Conservation (phyloP, 768 basidiomycete species). For the Astraeus odoratus region DNA sequence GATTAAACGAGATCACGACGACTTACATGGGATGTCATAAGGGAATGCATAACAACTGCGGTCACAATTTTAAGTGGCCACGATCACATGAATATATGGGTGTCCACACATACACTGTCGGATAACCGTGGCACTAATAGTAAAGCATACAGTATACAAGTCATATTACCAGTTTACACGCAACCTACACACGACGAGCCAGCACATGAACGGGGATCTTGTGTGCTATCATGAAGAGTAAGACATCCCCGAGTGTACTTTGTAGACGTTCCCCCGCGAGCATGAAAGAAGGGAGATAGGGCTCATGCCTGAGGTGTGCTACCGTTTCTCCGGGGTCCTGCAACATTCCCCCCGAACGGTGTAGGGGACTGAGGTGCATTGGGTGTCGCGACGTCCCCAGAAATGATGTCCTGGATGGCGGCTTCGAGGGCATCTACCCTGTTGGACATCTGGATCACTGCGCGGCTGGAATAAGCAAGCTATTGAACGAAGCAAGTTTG, state of each 20-base stretch:
- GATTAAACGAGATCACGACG: constrained; percentile 11
- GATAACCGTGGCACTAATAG: too few relatives aligned
- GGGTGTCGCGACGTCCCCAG: constrained; percentile 47
- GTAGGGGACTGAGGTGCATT: constrained; percentile 61
- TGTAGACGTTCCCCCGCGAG: too few relatives aligned
- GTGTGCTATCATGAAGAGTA: too few relatives aligned
- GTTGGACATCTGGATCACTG: constrained; percentile 91
- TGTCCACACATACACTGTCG: too few relatives aligned
- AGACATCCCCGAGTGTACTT: too few relatives aligned
- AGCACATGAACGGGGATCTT: too few relatives aligned
- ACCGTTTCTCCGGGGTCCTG: constrained; percentile 37
- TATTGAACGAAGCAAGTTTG: constrained; percentile 2
- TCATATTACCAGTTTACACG: too few relatives aligned
- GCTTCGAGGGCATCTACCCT: constrained; percentile 86
- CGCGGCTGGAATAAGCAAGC: constrained; percentile 7
- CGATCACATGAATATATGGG: too few relatives aligned
- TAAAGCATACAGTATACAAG: too few relatives aligned
- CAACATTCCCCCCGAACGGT: constrained; percentile 20
- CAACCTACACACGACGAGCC: too few relatives aligned
- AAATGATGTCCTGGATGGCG: constrained; percentile 90
- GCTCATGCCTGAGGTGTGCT: too few relatives aligned
- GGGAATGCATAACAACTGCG: not conserved
- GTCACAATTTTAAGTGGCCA: not conserved
- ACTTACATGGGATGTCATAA: constrained; percentile 4
- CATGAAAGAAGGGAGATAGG: too few relatives aligned